Conservation (phyloP, 1,284 basidiomycete genomes). For the Pseudozyma tsukubaensis region DNA sequence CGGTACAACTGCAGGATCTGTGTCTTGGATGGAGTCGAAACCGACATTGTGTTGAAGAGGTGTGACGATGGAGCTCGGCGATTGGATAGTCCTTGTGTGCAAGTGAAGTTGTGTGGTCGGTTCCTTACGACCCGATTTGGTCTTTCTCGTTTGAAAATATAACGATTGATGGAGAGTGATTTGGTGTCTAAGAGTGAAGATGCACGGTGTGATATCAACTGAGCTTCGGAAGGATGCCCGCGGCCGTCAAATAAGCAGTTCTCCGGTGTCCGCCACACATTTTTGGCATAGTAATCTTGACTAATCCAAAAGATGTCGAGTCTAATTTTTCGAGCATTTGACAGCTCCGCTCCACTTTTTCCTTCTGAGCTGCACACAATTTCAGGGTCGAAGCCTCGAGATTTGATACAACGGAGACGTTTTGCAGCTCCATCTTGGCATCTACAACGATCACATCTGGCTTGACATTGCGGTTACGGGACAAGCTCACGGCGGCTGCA, state of each 20-base stretch:
- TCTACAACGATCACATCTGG: not conserved
- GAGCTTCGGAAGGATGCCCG: slow-evolving; percentile 20
- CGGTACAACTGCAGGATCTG: slow-evolving; percentile 65
- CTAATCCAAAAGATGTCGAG: slow-evolving; percentile 29
- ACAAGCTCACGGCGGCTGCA: not conserved
- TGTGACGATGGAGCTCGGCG: no score
- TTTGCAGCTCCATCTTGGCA: not conserved
- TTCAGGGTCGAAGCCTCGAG: not conserved
- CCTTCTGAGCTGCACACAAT: not conserved
- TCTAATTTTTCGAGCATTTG: not conserved
- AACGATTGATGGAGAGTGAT: not conserved
- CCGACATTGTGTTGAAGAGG: slow-evolving; percentile 21
- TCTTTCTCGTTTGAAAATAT: no score
- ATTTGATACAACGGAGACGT: not conserved
- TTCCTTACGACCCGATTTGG: no score
- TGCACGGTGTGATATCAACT: slow-evolving; percentile 1
- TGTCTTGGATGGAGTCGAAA: slow-evolving; percentile 45
- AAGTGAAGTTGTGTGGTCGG: not conserved
- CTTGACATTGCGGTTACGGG: not conserved
- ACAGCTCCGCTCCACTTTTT: slow-evolving; percentile 30
- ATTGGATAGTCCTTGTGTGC: no score
- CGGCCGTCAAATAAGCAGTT: slow-evolving; percentile 26
- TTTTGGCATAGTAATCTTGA: slow-evolving; percentile 24
- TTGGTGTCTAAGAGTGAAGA: not conserved
- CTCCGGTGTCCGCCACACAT: slow-evolving; percentile 20